Conservation (phyloP, 2,329 filamentous ascomycete species). For the Stylonectria norvegica region DNA sequence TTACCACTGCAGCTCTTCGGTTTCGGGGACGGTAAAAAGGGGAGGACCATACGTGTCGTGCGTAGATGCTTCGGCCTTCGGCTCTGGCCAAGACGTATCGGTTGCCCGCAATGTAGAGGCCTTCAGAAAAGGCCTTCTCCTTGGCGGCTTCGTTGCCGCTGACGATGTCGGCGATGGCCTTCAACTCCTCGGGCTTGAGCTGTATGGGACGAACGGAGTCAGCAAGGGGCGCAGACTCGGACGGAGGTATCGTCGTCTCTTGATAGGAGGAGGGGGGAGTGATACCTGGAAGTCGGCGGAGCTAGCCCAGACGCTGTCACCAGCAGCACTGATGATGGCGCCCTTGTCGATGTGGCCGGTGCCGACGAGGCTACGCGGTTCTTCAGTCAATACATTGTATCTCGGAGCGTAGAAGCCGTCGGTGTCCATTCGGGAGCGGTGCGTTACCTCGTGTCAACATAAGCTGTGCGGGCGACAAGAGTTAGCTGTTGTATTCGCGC, state of each 20-base stretch:
- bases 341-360: constrained; percentile 78
- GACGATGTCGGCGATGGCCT: constrained; percentile 54
- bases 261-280: constrained; percentile 17
- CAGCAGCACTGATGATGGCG: constrained; percentile 77
- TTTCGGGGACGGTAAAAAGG: not conserved
- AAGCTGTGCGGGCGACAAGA: constrained; percentile 36
- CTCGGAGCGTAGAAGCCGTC: constrained; percentile 4
- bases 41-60: constrained; percentile 66
- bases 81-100: constrained; percentile 75
- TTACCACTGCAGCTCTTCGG: not conserved
- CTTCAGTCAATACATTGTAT: no score
- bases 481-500: constrained; percentile 15
- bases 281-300: constrained; percentile 70
- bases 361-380: constrained; percentile 65
- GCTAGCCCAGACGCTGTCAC: constrained; percentile 76
- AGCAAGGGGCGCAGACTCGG: constrained; percentile 7
- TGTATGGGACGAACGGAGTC: constrained; percentile 16
- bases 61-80: constrained; percentile 77
- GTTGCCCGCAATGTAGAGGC: constrained; percentile 71
- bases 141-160: constrained; percentile 43
- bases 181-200: constrained; percentile 53
- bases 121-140: constrained; percentile 67
- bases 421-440: not conserved
- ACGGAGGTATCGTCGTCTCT: not conserved
- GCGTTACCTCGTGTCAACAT: constrained; percentile 50